These are phyloP conservation scores for Guadua angustifolia DNA, from an alignment of 176 grass and related monocot genomes.

Conservation along the genomic window DNA sequence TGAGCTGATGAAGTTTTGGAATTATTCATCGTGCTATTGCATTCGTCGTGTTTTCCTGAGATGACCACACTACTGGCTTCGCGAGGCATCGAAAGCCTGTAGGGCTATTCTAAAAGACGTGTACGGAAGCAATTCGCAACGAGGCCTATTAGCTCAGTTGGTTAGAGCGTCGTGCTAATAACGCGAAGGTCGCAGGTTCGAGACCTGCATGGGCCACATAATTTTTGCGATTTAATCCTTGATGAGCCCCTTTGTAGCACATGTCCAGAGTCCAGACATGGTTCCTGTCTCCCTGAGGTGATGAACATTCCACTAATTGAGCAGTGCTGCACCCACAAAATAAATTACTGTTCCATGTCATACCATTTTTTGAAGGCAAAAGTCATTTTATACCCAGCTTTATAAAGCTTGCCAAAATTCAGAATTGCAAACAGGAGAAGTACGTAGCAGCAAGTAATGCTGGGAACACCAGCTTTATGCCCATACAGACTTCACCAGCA, in stretches of 20 bases:
- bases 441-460: too few relatives aligned
- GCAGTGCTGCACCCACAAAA: neutral
- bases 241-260: neutral
- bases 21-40: neutral
- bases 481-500: too few relatives aligned
- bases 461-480: too few relatives aligned
- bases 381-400: neutral
- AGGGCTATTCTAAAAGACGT: neutral
- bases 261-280: too few relatives aligned
- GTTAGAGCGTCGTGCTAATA: constrained; percentile 99
- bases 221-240: too few relatives aligned
- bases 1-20: neutral
- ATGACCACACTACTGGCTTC: neutral
- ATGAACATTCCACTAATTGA: neutral
- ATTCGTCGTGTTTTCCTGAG: neutral
- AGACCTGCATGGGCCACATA: constrained; percentile 75
- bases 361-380: neutral
- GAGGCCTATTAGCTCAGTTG: constrained; percentile 84
- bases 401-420: neutral
- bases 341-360: neutral
- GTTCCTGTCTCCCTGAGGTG: neutral
- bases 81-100: neutral
- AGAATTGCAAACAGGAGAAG: too few relatives aligned
- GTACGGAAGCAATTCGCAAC: too few relatives aligned
- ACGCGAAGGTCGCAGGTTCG: constrained; percentile 96